A percentile compares a stretch with the other conserved stretches of the same genome.
These are phyloP conservation scores for Penicillium sp. DNA, from an alignment of 2,329 filamentous ascomycete genomes.

Conservation along the genomic window DNA sequence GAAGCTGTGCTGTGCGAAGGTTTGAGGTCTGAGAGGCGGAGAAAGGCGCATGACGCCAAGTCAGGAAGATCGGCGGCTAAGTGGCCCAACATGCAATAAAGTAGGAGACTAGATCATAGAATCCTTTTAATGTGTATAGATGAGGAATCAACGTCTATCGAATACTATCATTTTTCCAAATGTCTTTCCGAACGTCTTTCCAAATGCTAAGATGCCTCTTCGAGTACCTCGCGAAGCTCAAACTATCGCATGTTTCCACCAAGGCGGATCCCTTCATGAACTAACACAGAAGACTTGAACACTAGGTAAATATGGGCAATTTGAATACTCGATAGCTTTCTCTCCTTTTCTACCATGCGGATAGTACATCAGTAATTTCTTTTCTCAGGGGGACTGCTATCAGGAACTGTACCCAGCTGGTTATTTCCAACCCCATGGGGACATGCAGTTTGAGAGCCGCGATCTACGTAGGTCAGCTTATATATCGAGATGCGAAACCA, in stretches of 20 bases:
- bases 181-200: no score
- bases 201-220: no score
- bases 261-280: not conserved
- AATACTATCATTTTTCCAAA: no score
- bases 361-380: not conserved
- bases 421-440: not conserved
- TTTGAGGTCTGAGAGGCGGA: conserved; percentile 1
- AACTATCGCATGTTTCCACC: no score
- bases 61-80: not conserved
- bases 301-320: not conserved
- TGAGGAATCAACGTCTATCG: no score
- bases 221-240: no score
- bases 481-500: not conserved
- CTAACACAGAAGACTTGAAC: not conserved
- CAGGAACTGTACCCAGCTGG: not conserved
- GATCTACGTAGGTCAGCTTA: not conserved
- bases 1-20: not conserved
- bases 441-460: not conserved
- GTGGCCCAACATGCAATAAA: no score
- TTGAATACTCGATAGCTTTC: not conserved
- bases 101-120: no score
- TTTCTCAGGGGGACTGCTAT: not conserved
- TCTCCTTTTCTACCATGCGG: not conserved
- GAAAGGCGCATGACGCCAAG: conserved; percentile 6
- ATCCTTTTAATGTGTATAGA: no score